Evolutionary conservation across 345 rosid species (phyloP), one percentile per base, ranked within the genome.

Genomic region (Zanthoxylum bungeanum): DNA sequence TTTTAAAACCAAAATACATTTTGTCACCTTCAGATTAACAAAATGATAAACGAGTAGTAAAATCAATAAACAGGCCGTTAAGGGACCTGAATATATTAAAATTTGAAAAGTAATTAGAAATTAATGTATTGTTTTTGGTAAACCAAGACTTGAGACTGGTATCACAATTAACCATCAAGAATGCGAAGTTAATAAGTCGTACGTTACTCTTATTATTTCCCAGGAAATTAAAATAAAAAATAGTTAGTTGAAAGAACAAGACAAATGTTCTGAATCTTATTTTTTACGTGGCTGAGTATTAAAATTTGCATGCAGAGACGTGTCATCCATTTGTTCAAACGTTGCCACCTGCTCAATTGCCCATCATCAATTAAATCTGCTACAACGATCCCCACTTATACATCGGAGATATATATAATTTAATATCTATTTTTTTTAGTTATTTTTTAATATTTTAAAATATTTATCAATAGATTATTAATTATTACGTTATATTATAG

Each of bases 261-360:
- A 42, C 47, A 42, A 42, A 14, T n/a, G n/a, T n/a, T n/a, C n/a
- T n/a, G n/a, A n/a, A n/a, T n/a, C 5, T n/a, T 42, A 36, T 12
- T 44, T 12, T 44, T 27, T 30, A 65, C 56, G 69, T 46, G 75
- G 75, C 62, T 16, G 14, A 31, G 28, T 1, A 17, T 14, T 19
- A 14, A 64, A 57, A 3, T 16, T 1, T 56, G 64, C 76, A 73
- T 31, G 64, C 16, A 53, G 36, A 52, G 39, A 71, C 47, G 33
- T 61, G 61, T 61, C 60, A 51, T 1, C 0, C 52, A 65, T 47
- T n/a, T 47, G 21, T 2, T 37, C n/a, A 7, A 30, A 64, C 9
- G 53, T 2, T 14, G 60, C 36, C 33, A 56, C 60, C 34, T 56
- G 60, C 60, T 28, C 16, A 12, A 9, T 53, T 9, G 16, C 16